phyloP scores from a whole-genome alignment of 768 basidiomycete species.

The Porpolomopsis calyptriformis region DNA sequence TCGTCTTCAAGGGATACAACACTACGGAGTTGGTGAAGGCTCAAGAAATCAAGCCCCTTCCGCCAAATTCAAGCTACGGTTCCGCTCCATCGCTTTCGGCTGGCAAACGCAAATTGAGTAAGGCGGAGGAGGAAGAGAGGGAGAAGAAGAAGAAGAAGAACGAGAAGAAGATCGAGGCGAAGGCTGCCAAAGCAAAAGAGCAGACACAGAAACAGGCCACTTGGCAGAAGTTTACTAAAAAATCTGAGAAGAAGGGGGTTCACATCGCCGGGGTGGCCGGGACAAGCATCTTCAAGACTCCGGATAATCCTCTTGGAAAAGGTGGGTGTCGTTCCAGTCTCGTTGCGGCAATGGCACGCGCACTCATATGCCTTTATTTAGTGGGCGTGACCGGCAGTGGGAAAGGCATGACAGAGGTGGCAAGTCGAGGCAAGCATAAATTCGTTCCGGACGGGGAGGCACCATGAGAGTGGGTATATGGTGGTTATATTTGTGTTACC shows the following conservation, averaged over 20 bases:
- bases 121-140: slow-evolving; percentile 77
- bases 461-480: slow-evolving; percentile 12
- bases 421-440: slow-evolving; percentile 63
- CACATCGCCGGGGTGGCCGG: slow-evolving; percentile 83
- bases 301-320: slow-evolving; percentile 80
- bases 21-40: slow-evolving; percentile 77
- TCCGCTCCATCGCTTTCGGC: slow-evolving; percentile 33
- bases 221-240: slow-evolving; percentile 95
- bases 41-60: slow-evolving; percentile 59
- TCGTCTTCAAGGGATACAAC: slow-evolving; percentile 88
- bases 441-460: slow-evolving; percentile 46
- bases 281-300: slow-evolving; percentile 90
- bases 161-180: slow-evolving; percentile 81
- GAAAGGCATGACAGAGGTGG: slow-evolving; percentile 76
- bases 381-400: slow-evolving; percentile 90
- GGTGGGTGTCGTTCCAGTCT: slow-evolving; percentile 39
- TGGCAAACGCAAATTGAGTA: slow-evolving; percentile 73
- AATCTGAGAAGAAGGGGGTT: slow-evolving; percentile 85
- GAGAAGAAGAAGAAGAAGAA: slow-evolving; percentile 91
- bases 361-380: slow-evolving; percentile 19
- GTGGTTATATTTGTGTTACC: not conserved
- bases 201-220: slow-evolving; percentile 73
- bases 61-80: slow-evolving; percentile 39
- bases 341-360: slow-evolving; percentile 14
- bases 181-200: slow-evolving; percentile 81